These are phyloP conservation scores for Lanmaoa pseudosensibilis DNA, from an alignment of 768 basidiomycete species.

Conservation along the genomic window DNA sequence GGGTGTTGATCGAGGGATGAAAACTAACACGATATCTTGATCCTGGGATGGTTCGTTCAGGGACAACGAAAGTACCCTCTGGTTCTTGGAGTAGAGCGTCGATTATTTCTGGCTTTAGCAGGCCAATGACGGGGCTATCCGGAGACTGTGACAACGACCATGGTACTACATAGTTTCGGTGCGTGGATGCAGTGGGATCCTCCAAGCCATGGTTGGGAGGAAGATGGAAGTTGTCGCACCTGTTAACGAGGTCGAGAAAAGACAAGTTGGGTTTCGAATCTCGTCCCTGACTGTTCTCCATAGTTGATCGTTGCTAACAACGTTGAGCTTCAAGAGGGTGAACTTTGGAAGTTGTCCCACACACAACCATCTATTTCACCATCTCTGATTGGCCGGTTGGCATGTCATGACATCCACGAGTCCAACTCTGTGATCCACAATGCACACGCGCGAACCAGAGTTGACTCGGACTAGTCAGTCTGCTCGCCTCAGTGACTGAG, in stretches of 20 bases:
- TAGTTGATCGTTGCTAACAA: background rate
- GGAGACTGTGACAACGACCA: conserved; percentile 53
- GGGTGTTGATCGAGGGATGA: conserved; percentile 50
- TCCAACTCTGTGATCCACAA: background rate
- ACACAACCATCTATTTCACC: background rate
- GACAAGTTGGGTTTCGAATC: conserved; percentile 24
- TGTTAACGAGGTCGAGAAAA: conserved; percentile 63
- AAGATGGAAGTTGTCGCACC: conserved; percentile 69
- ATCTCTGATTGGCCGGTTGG: background rate
- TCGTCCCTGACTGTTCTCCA: conserved; percentile 2
- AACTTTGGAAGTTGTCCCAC: background rate
- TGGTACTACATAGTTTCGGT: conserved; percentile 50
- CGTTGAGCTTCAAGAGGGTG: background rate
- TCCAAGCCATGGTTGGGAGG: conserved; percentile 29
- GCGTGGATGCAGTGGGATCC: conserved; percentile 28
- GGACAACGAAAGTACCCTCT: conserved; percentile 44
- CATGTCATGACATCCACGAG: no score
- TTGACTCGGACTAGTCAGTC: no score
- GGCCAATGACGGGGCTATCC: conserved; percentile 56
- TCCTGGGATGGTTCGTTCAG: conserved; percentile 28
- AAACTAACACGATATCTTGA: conserved; percentile 45
- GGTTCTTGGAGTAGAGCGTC: conserved; percentile 51
- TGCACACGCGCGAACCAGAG: no score
- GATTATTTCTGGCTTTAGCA: conserved; percentile 59
- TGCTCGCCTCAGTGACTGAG: no score